Evolutionary conservation across 768 basidiomycete genomes (phyloP).

Genomic region (Xerocomellus intermedius): DNA sequence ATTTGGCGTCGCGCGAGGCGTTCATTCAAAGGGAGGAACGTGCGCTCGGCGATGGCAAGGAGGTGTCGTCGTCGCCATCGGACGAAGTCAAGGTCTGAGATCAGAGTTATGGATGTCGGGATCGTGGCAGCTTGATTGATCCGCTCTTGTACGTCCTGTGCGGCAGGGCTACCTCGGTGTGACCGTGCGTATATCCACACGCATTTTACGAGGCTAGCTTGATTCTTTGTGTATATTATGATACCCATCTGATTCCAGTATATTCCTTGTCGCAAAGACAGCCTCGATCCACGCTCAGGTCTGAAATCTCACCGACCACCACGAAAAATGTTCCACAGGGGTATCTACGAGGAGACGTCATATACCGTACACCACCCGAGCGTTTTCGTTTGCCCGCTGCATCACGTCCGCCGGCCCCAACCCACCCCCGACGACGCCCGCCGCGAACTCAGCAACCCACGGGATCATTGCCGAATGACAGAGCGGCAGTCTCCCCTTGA

Average conservation of each 20-base stretch:
- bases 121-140: too few species aligned
- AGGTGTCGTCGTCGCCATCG: slow-evolving; percentile 6
- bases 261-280: background rate
- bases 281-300: background rate
- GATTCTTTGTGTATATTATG: background rate
- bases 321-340: too few species aligned
- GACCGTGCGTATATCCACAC: too few species aligned
- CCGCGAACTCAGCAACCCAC: slow-evolving; percentile 79
- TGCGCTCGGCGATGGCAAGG: slow-evolving; percentile 8
- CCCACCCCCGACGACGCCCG: slow-evolving; percentile 39
- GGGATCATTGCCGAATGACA: slow-evolving; percentile 83
- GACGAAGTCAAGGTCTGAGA: slow-evolving; percentile 5
- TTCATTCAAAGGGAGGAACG: slow-evolving; percentile 50
- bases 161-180: background rate
- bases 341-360: background rate
- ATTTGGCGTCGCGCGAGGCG: slow-evolving; percentile 49
- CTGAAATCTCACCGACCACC: too few species aligned
- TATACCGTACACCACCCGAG: slow-evolving; percentile 56
- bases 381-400: slow-evolving; percentile 62
- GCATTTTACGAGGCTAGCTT: background rate
- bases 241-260: background rate
- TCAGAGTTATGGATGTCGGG: too few species aligned
- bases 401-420: slow-evolving; percentile 62
- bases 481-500: slow-evolving; percentile 63
- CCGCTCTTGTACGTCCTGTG: too few species aligned